Evolutionary conservation across 2,329 filamentous ascomycete genomes (phyloP), one percentile per base, ranked within the genome.

Genomic region (Teratosphaeriaceae sp.): DNA sequence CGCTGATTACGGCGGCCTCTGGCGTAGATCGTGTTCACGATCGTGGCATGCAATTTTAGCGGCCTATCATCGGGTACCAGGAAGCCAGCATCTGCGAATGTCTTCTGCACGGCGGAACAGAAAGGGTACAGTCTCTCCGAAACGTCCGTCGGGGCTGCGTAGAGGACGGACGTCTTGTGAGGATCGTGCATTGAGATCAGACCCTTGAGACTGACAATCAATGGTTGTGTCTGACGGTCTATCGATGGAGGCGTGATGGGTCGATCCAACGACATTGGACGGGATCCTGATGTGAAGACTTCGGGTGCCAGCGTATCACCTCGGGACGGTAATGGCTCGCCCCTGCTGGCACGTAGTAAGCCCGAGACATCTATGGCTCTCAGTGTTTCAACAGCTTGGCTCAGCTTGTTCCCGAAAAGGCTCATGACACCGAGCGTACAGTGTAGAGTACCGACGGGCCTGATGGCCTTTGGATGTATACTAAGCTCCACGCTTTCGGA

Each of bases 361-460:
- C 46, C 26, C 5, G 16, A 9, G 13, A 63, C n/a, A 29, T 63
- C 52, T 2, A 62, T 40, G 12, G 36, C 37, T 19, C 56, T 16
- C 7, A 65, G 47, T 7, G 73, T 62, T 1, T 54, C 33, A 19
- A 70, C 51, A 0, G 76, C 79, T 22, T 65, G 62, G 0, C 71
- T 55, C 2, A 82, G 62, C 35, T 74, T 70, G 2, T 70, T 64
- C 2, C 68, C 71, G 2, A 71, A 64, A 8, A 95, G 74, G 50
- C 76, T 83, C 84, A 96, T 89, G 1, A 94, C 85, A 0, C 88
- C 89, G 0, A 96, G 72, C 0, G 89, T 96, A 2, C 94, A 69
- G 64, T 97, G 90, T 37, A 96, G 65, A 1, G 88, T 88, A 0
- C 86, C 85, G 0, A 86, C 65, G 0, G 88, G 88, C 21, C 88